Base-by-base conservation (phyloP, 305 asterid species). In the Stenogyne calaminthoides region DNA sequence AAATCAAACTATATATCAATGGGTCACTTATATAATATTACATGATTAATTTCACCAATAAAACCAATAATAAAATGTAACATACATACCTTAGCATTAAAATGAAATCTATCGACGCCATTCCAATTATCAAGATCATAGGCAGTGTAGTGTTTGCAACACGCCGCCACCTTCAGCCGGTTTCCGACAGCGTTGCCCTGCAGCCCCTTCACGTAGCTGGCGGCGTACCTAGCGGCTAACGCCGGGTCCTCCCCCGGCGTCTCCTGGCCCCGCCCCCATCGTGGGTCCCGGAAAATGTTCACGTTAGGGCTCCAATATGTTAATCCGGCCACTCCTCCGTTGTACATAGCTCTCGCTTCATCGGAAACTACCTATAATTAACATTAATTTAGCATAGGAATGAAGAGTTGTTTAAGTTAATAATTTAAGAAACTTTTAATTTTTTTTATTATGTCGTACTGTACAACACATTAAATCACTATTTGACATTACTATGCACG, bases 231-330 rank as follows among this genome's bases (percentile, higher is more conserved):
- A 2, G 91, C 83, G 0, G 89, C 85, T 29, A 88, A 18, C 0
- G 66, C 1, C 1, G 96, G 96, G 75, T 89, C 93, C 69, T 89
- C 96, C 0, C 96, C 93, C 0, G 96, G 93, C 2, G 96, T 87
- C 71, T 89, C 93, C 61, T 89, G 93, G 64, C 96, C 96, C 36
- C 96, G 22, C 0, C 96, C 96, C 96, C 96, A 90, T 1, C 96
- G 76, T 0, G 94, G 96, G 77, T 90, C 96, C 42, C 96, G 81
- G 22, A 88, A 87, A 56, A 90, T 84, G 70, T 90, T 90, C 71
- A 90, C 94, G 11, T 90, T 90, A 19, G 96, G 96, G 70, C 92
- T 86, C 96, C 96, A 90, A 72, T 76, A 88, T 8, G 94, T 85
- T 4, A 90, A 70, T 0, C 96, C 94, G 0, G 90, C 93, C 22